Conservation (phyloP, 306 rosid genomes). For the Psophocarpus tetragonolobus region DNA sequence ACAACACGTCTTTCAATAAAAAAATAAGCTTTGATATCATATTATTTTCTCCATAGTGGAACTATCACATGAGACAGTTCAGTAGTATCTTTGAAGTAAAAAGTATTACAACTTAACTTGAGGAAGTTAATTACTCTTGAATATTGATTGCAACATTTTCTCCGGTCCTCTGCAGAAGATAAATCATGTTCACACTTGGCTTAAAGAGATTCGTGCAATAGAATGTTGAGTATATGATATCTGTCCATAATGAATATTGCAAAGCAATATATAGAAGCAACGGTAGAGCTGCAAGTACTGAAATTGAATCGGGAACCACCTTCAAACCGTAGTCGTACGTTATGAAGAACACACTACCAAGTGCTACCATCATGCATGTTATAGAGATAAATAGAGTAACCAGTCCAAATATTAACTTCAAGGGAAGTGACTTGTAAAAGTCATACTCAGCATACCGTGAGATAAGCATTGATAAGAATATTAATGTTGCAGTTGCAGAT, state of each 20-base stretch:
- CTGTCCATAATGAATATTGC: slow-evolving; percentile 29
- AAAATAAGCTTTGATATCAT: no score
- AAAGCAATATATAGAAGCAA: slow-evolving; percentile 21
- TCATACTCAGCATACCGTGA: slow-evolving; percentile 51
- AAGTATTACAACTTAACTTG: no score
- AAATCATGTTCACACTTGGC: neutral
- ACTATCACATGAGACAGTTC: no score
- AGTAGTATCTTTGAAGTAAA: no score
- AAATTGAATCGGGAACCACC: slow-evolving; percentile 34
- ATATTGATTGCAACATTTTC: no score
- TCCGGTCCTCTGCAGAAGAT: no score
- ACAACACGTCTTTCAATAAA: no score
- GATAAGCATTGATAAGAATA: slow-evolving; percentile 50
- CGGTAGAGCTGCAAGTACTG: slow-evolving; percentile 18
- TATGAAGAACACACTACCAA: slow-evolving; percentile 43
- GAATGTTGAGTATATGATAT: slow-evolving; percentile 40
- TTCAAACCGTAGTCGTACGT: slow-evolving; percentile 13
- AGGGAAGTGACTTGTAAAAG: slow-evolving; percentile 45
- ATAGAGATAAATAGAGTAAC: slow-evolving; percentile 41
- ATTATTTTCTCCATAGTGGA: no score
- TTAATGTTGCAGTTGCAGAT: slow-evolving; percentile 43
- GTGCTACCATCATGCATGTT: slow-evolving; percentile 48
- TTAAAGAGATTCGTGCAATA: neutral
- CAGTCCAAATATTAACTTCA: slow-evolving; percentile 49
- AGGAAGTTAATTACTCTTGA: no score